A percentile compares a stretch with the other conserved stretches of the same genome.
Evolutionary conservation across 2,329 filamentous ascomycete species (phyloP).

Genomic region (Geosmithia putterillii): DNA sequence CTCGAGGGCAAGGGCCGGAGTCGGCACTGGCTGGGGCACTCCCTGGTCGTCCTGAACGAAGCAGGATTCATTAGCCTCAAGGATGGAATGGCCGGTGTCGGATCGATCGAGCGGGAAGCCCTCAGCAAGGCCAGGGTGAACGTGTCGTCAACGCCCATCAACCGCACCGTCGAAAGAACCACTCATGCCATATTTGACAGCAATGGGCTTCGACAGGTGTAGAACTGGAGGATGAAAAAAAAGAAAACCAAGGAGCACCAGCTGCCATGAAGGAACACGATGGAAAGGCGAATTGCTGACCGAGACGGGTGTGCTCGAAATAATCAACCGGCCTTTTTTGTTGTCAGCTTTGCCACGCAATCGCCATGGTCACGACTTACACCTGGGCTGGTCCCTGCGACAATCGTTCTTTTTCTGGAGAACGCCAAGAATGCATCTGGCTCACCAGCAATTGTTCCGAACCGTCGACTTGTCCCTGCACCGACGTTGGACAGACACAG

Average conservation of each 20-base stretch:
- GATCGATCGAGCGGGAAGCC: constrained; percentile 1
- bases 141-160: background rate
- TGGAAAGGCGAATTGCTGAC: background rate
- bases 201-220: background rate
- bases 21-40: constrained; percentile 1
- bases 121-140: background rate
- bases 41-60: constrained; percentile 1
- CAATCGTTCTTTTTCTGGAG: background rate
- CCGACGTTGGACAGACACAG: background rate
- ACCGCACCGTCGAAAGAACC: background rate
- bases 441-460: background rate
- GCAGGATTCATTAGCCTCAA: background rate
- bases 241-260: background rate
- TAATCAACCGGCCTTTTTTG: background rate
- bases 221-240: background rate
- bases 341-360: background rate
- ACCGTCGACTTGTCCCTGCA: background rate
- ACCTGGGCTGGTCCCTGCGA: background rate
- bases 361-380: background rate
- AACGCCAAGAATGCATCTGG: background rate
- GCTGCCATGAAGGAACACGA: background rate
- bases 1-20: background rate
- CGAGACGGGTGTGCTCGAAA: background rate
- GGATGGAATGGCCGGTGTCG: background rate
- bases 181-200: constrained; percentile 1